phyloP scores from a whole-genome alignment of 106 monocot genomes.

The Apostasia ramifera region DNA sequence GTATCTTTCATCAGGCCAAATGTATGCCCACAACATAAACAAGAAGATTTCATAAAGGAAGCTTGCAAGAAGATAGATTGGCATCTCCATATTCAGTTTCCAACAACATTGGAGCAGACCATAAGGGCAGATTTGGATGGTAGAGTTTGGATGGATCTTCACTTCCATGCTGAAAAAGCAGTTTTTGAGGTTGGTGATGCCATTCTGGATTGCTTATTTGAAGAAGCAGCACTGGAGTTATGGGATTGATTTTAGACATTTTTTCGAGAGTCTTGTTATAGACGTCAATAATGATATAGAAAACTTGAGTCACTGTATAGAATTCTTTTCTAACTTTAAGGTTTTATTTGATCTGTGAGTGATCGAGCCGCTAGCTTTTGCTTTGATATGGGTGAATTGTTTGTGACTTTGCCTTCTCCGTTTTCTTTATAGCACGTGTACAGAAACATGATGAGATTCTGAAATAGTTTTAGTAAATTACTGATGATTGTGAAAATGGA shows the following conservation, averaged over 20 bases:
- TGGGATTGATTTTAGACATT: slow-evolving; percentile 20
- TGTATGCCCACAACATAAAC: slow-evolving; percentile 20
- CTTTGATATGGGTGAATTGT: not conserved
- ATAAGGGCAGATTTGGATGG: slow-evolving; percentile 45
- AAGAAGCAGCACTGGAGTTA: slow-evolving; percentile 61
- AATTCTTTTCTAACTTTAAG: too few species aligned
- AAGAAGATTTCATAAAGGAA: slow-evolving; percentile 33
- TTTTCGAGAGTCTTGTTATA: too few species aligned
- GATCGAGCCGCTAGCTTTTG: not conserved
- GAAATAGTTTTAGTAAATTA: not conserved
- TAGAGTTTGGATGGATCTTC: slow-evolving; percentile 52
- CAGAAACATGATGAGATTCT: not conserved
- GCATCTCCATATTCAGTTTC: slow-evolving; percentile 18
- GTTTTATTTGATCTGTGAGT: too few species aligned
- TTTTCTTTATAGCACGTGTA: not conserved
- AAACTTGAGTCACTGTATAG: too few species aligned
- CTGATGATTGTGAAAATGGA: not conserved
- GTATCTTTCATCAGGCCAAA: slow-evolving; percentile 24
- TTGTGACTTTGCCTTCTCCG: not conserved
- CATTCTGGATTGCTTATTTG: slow-evolving; percentile 55
- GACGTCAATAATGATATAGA: too few species aligned
- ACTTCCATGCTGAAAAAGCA: slow-evolving; percentile 27
- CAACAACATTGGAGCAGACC: slow-evolving; percentile 48
- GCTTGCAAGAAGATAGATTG: slow-evolving; percentile 18
- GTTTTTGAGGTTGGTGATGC: slow-evolving; percentile 26